Evolutionary conservation across 768 basidiomycete species (phyloP).

Genomic region (Phlegmacium glaucopus): DNA sequence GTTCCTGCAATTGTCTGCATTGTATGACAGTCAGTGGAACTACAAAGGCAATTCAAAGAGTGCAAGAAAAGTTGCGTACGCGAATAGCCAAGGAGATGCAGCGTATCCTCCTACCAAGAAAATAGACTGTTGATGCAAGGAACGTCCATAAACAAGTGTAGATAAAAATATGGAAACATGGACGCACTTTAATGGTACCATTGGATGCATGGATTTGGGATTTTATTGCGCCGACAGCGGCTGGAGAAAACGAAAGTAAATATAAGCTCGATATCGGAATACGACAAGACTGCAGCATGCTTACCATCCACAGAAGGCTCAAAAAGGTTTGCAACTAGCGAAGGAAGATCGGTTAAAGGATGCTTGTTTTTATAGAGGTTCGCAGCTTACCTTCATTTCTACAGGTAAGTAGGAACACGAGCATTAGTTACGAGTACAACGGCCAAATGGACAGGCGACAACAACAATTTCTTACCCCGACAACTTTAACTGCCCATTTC

Average conservation of each 20-base stretch:
- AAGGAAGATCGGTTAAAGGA: no score
- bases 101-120: constrained; percentile 85
- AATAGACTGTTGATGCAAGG: constrained; percentile 48
- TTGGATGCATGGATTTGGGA: constrained; percentile 66
- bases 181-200: constrained; percentile 59
- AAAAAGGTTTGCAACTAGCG: constrained; percentile 64
- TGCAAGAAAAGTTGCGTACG: constrained; percentile 17
- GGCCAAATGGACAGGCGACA: neutral
- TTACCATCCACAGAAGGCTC: constrained; percentile 71
- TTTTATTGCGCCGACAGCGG: constrained; percentile 66
- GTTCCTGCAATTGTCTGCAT: constrained; percentile 62
- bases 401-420: neutral
- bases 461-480: constrained; percentile 49
- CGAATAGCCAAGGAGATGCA: constrained; percentile 77
- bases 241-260: constrained; percentile 24
- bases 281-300: neutral
- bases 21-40: neutral
- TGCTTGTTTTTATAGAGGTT: no score
- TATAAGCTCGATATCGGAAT: neutral
- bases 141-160: no score
- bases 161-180: neutral
- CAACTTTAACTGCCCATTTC: constrained; percentile 68
- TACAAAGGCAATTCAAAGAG: neutral
- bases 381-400: constrained; percentile 29
- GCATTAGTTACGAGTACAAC: neutral